A percentile compares a stretch with the other conserved stretches of the same genome.
These are phyloP conservation scores for Chalciporus piperatus DNA, from an alignment of 768 basidiomycete species.

Conservation along the genomic window DNA sequence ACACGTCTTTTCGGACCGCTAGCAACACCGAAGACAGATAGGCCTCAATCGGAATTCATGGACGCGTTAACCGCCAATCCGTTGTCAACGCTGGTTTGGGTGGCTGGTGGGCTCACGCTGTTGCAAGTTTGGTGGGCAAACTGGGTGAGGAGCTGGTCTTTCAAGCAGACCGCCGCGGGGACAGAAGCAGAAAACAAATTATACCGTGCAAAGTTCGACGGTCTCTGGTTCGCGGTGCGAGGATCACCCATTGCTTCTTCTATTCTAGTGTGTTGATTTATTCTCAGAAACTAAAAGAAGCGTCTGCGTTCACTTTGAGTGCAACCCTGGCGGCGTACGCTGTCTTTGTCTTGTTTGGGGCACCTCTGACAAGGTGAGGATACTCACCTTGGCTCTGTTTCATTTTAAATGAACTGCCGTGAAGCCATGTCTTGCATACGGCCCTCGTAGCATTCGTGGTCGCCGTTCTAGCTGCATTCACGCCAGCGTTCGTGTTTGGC, in stretches of 20 bases:
- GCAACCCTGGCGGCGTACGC: conserved; percentile 47
- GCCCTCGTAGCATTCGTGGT: conserved; percentile 67
- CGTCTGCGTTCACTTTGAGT: conserved; percentile 51
- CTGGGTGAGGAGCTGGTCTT: conserved; percentile 60
- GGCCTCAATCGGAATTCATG: conserved; percentile 71
- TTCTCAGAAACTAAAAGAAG: conserved; percentile 48
- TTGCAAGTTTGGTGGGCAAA: conserved; percentile 73
- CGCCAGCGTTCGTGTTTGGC: conserved; percentile 70
- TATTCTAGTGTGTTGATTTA: conserved; percentile 2
- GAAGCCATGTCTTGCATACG: conserved; percentile 57
- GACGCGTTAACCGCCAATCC: conserved; percentile 63
- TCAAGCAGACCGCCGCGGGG: conserved; percentile 39
- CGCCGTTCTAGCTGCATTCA: conserved; percentile 60
- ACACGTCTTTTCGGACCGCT: conserved; percentile 42
- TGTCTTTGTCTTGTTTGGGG: conserved; percentile 68
- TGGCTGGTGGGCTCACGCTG: conserved; percentile 50
- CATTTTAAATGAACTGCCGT: conserved; percentile 1
- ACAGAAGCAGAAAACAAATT: conserved; percentile 41
- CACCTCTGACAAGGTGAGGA: conserved; percentile 60
- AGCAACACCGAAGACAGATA: conserved; percentile 40
- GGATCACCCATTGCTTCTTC: conserved; percentile 16
- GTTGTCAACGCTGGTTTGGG: conserved; percentile 52
- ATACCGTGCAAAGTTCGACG: conserved; percentile 40
- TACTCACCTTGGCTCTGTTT: not conserved
- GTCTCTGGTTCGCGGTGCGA: conserved; percentile 37